These are phyloP conservation scores for Wickerhamomyces sp. DNA, from an alignment of 1,139 yeast genomes.

Conservation along the genomic window DNA sequence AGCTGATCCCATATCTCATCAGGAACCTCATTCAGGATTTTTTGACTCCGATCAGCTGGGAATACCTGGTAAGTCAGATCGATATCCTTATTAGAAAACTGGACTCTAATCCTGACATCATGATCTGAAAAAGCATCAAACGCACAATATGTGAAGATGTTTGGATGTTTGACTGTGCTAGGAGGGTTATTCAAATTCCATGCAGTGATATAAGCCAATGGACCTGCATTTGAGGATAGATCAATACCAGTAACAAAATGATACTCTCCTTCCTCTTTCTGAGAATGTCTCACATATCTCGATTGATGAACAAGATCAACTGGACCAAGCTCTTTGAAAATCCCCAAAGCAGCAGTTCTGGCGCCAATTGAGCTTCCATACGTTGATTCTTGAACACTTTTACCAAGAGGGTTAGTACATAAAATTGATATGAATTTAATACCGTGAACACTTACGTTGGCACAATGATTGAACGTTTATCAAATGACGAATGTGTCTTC, in stretches of 20 bases:
- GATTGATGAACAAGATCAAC: constrained; percentile 81
- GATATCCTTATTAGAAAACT: constrained; percentile 42
- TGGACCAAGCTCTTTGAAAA: constrained; percentile 63
- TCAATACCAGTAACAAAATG: constrained; percentile 55
- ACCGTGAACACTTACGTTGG: constrained; percentile 5
- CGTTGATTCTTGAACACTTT: constrained; percentile 12
- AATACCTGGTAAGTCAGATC: constrained; percentile 20
- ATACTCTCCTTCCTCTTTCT: constrained; percentile 39
- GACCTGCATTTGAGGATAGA: constrained; percentile 51
- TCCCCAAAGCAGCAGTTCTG: constrained; percentile 33
- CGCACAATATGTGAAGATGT: constrained; percentile 58
- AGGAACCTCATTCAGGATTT: constrained; percentile 24
- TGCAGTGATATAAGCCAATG: constrained; percentile 72
- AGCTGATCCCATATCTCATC: constrained; percentile 71
- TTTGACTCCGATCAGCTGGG: constrained; percentile 32
- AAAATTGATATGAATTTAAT: neutral
- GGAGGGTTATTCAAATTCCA: constrained; percentile 41
- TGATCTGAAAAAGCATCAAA: constrained; percentile 62
- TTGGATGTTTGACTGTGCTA: constrained; percentile 29
- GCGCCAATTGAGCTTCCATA: constrained; percentile 39
- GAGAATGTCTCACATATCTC: constrained; percentile 33
- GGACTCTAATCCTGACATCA: constrained; percentile 68
- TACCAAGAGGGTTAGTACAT: neutral
- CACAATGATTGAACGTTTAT: constrained; percentile 6
- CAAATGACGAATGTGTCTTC: constrained; percentile 2